These are phyloP conservation scores for Candida railenensis DNA, from an alignment of 805 yeast species.

Conservation along the genomic window DNA sequence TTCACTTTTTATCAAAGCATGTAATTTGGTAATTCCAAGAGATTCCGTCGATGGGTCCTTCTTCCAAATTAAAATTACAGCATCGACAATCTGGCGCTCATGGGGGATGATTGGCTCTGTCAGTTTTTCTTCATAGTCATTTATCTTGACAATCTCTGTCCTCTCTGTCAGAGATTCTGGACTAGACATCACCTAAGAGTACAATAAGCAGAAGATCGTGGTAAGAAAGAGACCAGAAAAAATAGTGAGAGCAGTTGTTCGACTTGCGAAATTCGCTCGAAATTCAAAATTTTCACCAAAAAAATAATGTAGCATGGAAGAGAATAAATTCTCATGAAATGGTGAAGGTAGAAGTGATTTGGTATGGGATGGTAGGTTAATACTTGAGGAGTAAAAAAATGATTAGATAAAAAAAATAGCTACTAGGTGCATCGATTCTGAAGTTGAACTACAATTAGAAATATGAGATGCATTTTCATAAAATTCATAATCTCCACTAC, in stretches of 20 bases:
- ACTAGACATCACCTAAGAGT: no score
- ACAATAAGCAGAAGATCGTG: no score
- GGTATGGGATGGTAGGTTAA: no score
- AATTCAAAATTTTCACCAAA: neutral
- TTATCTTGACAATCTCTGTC: constrained; percentile 37
- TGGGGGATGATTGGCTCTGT: constrained; percentile 46
- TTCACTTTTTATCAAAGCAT: constrained; percentile 45
- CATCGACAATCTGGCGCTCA: constrained; percentile 57
- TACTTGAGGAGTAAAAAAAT: no score
- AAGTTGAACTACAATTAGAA: no score
- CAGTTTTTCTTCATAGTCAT: constrained; percentile 25
- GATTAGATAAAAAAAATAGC: no score
- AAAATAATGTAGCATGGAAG: no score
- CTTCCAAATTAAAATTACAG: constrained; percentile 66
- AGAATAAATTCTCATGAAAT: no score
- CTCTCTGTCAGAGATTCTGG: constrained; percentile 10
- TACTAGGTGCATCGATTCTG: no score
- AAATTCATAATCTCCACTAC: neutral
- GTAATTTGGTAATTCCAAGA: constrained; percentile 54
- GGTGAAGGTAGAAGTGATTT: no score
- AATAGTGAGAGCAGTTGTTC: neutral
- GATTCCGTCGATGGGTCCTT: constrained; percentile 62
- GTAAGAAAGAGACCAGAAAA: neutral
- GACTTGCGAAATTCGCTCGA: neutral
- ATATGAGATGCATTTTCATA: neutral